Conservation (phyloP, 345 rosid species). For the Sonneratia alba region DNA sequence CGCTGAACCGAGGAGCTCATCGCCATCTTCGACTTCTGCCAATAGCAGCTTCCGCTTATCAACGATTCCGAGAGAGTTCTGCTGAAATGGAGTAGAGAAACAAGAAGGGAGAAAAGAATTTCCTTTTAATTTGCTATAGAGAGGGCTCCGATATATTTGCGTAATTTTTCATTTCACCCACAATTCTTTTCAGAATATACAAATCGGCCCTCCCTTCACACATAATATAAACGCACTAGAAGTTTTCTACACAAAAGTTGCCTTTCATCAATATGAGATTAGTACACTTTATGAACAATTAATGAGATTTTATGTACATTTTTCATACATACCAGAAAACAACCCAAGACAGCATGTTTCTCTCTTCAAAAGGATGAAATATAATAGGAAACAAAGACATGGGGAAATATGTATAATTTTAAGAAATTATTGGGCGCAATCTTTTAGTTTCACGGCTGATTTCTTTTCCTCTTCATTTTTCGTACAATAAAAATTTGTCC, state of each 20-base stretch:
- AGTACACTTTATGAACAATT: too few species aligned
- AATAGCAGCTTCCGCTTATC: not conserved
- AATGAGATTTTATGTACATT: too few species aligned
- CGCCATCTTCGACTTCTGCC: conserved; percentile 33
- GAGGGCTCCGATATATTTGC: not conserved
- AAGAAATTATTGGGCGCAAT: not conserved
- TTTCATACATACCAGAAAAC: too few species aligned
- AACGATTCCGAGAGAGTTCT: not conserved
- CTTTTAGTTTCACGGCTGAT: not conserved
- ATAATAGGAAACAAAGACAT: not conserved
- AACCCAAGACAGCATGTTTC: too few species aligned
- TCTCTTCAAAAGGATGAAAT: not conserved
- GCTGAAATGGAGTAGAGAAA: not conserved
- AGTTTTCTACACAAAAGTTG: too few species aligned
- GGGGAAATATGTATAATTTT: not conserved
- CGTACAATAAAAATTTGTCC: not conserved
- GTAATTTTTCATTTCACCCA: not conserved
- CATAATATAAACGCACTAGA: too few species aligned
- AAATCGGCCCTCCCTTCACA: too few species aligned
- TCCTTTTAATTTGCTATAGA: not conserved
- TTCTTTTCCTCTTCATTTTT: not conserved
- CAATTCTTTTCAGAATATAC: not conserved
- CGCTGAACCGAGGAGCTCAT: conserved; percentile 42
- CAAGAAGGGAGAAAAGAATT: not conserved
- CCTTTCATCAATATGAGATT: too few species aligned